Evolutionary conservation across 495 filamentous ascomycete genomes (phyloP).

Genomic region (Podospora tetraspora): DNA sequence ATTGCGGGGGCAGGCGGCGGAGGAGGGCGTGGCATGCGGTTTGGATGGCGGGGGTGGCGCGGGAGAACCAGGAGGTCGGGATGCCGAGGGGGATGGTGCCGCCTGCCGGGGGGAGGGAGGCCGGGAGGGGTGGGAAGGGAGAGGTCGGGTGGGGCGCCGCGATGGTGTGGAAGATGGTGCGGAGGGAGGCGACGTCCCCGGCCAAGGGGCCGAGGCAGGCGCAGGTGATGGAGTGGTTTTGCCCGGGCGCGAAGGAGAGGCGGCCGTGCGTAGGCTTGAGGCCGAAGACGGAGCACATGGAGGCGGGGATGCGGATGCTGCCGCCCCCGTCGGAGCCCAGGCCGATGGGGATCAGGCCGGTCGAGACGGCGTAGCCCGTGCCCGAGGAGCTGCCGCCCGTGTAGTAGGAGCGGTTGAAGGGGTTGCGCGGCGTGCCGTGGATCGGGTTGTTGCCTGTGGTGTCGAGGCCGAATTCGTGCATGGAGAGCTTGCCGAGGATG

Average conservation of each 20-base stretch:
- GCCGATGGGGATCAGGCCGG: slow-evolving; percentile 73
- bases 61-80: slow-evolving; percentile 62
- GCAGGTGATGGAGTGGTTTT: slow-evolving; percentile 54
- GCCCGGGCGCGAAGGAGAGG: slow-evolving; percentile 57
- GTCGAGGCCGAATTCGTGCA: slow-evolving; percentile 80
- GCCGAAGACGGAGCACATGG: slow-evolving; percentile 76
- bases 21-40: slow-evolving; percentile 55
- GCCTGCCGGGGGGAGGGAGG: slow-evolving; percentile 8
- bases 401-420: slow-evolving; percentile 69
- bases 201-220: slow-evolving; percentile 70
- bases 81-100: slow-evolving; percentile 52
- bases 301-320: slow-evolving; percentile 70
- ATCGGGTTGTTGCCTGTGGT: slow-evolving; percentile 80
- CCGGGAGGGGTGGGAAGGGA: slow-evolving; percentile 38
- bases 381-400: slow-evolving; percentile 81
- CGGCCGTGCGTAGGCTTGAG: slow-evolving; percentile 76
- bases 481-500: slow-evolving; percentile 71
- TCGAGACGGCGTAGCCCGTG: slow-evolving; percentile 64
- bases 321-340: slow-evolving; percentile 80
- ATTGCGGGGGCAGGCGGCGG: slow-evolving; percentile 53
- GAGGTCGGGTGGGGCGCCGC: slow-evolving; percentile 60
- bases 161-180: slow-evolving; percentile 66
- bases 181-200: slow-evolving; percentile 65
- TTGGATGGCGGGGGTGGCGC: slow-evolving; percentile 58
- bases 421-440: slow-evolving; percentile 73